phyloP scores from a whole-genome alignment of 2,329 filamentous ascomycete species.

The Ophiocordyceps australis region DNA sequence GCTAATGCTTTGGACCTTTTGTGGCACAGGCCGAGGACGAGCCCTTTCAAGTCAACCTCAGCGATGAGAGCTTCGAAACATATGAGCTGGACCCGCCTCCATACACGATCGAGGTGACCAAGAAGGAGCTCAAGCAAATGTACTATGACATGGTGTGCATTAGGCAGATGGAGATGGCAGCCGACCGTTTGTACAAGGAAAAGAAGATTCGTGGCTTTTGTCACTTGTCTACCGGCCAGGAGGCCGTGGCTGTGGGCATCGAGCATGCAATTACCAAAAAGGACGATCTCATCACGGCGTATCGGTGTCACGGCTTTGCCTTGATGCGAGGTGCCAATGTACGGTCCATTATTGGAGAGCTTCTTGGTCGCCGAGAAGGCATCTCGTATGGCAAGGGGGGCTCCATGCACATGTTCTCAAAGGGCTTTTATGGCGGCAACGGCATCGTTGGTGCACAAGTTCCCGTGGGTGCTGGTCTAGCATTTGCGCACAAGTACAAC shows the following conservation, averaged over 20 bases:
- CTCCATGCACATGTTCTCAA: slow-evolving; percentile 99
- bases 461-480: slow-evolving; percentile 87
- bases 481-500: slow-evolving; percentile 92
- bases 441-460: slow-evolving; percentile 98
- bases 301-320: slow-evolving; percentile 97
- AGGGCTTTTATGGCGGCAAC: slow-evolving; percentile 96
- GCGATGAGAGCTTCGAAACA: slow-evolving; percentile 98
- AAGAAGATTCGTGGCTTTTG: slow-evolving; percentile 99
- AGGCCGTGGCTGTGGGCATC: slow-evolving; percentile 92
- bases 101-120: slow-evolving; percentile 85
- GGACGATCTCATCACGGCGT: slow-evolving; percentile 93
- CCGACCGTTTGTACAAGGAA: slow-evolving; percentile 98
- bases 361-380: slow-evolving; percentile 86
- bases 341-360: slow-evolving; percentile 87
- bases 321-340: slow-evolving; percentile 87
- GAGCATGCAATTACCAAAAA: slow-evolving; percentile 84
- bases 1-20: too few relatives aligned
- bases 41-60: slow-evolving; percentile 80
- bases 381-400: slow-evolving; percentile 98
- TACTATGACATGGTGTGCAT: slow-evolving; percentile 95
- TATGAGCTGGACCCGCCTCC: slow-evolving; percentile 95
- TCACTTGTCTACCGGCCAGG: slow-evolving; percentile 93
- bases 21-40: slow-evolving; percentile 68
- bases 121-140: slow-evolving; percentile 97
- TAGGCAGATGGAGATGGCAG: slow-evolving; percentile 98